Percentiles rank a stretch among this genome's conserved stretches.
These are phyloP conservation scores for Mucor velutinosus DNA, from an alignment of 371 early-diverging fungal species.

Conservation along the genomic window DNA sequence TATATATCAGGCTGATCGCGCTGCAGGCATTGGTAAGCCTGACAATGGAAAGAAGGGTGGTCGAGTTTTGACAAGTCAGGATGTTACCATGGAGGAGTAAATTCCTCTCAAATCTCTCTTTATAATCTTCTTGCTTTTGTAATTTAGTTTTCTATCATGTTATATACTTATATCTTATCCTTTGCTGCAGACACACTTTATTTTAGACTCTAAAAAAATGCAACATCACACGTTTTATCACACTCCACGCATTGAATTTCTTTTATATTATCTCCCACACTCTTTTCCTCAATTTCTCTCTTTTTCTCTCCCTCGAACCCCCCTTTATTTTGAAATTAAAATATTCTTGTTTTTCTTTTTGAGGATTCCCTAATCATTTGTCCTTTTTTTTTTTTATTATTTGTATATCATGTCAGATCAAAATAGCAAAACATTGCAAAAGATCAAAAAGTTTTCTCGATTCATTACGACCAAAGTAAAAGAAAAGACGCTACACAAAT, in stretches of 20 bases:
- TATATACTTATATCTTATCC: not conserved
- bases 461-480: slow-evolving; percentile 9
- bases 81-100: slow-evolving; percentile 44
- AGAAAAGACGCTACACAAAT: not conserved
- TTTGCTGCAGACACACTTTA: not conserved
- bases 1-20: slow-evolving; percentile 45
- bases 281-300: not conserved
- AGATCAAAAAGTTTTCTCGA: slow-evolving; percentile 13
- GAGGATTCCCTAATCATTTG: slow-evolving; percentile 1
- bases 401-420: slow-evolving; percentile 2
- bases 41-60: slow-evolving; percentile 54
- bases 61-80: slow-evolving; percentile 25
- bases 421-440: not conserved
- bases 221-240: not conserved
- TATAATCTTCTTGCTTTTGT: not conserved
- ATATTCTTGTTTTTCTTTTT: slow-evolving; percentile 3
- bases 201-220: not conserved
- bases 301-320: not conserved
- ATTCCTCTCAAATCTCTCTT: not conserved
- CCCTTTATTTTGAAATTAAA: slow-evolving; percentile 8
- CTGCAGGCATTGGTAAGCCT: slow-evolving; percentile 45
- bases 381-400: slow-evolving; percentile 4
- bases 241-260: not conserved
- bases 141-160: not conserved
- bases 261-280: not conserved